A percentile compares a stretch with the other conserved stretches of the same genome.
phyloP scores from a whole-genome alignment of 2,329 filamentous ascomycete genomes.

The Aspergillus ochraceoroseus region DNA sequence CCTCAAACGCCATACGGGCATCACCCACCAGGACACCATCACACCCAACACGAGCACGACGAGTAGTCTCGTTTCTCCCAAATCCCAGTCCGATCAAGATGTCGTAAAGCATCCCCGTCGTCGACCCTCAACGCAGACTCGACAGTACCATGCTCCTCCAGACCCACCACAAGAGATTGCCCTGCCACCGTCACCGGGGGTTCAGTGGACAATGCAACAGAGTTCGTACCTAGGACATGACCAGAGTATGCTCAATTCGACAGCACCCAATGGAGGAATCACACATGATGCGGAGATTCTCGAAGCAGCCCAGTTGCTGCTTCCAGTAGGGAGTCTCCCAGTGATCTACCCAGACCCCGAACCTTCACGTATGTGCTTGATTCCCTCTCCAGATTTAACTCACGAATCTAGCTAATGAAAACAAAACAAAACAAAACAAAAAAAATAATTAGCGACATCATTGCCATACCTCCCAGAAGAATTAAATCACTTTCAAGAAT shows the following conservation, averaged over 20 bases:
- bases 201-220: conserved; percentile 29
- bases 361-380: conserved; percentile 9
- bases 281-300: conserved; percentile 39
- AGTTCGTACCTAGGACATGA: conserved; percentile 26
- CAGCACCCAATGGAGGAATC: conserved; percentile 15
- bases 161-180: conserved; percentile 17
- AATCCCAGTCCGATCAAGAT: conserved; percentile 25
- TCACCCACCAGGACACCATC: conserved; percentile 26
- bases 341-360: conserved; percentile 27
- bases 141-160: conserved; percentile 19
- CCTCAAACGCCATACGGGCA: conserved; percentile 33
- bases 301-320: conserved; percentile 33
- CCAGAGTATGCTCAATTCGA: conserved; percentile 21
- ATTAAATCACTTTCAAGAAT: conserved; percentile 35
- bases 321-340: conserved; percentile 30
- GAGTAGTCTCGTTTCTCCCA: conserved; percentile 27
- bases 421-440: neutral
- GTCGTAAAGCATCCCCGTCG: conserved; percentile 17
- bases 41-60: conserved; percentile 2
- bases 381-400: neutral
- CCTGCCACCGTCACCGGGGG: conserved; percentile 17
- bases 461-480: conserved; percentile 32
- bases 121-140: conserved; percentile 15
- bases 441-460: conserved; percentile 22
- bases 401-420: neutral